A percentile compares a stretch with the other conserved stretches of the same genome.
Evolutionary conservation across 2,329 filamentous ascomycete genomes (phyloP).

Genomic region (Blastomyces gilchristii): DNA sequence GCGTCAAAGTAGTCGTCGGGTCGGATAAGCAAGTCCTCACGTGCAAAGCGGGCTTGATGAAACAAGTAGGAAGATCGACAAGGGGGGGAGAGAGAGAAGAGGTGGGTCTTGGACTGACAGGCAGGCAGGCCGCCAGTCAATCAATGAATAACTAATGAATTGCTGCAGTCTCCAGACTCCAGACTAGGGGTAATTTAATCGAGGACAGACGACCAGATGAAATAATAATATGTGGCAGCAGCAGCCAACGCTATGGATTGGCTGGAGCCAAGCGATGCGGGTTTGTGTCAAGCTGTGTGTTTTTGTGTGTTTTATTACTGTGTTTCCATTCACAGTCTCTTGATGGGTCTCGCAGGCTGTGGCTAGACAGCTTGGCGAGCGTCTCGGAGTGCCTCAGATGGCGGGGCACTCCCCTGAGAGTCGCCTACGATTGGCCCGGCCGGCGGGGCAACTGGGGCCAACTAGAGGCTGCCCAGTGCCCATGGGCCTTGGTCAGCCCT

Average conservation of each 20-base stretch:
- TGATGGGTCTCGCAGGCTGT: no score
- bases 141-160: not conserved
- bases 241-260: no score
- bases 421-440: not conserved
- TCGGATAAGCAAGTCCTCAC: conserved; percentile 8
- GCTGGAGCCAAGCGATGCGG: no score
- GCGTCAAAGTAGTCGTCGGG: not conserved
- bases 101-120: no score
- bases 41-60: conserved; percentile 9
- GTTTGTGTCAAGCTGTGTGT: no score
- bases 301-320: no score
- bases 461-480: no score
- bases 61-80: conserved; percentile 9
- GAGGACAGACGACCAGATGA: no score
- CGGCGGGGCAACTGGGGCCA: not conserved
- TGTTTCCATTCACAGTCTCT: no score
- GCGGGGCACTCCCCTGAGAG: not conserved
- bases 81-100: not conserved
- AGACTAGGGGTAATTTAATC: not conserved
- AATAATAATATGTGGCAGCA: no score
- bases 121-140: no score
- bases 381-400: not conserved
- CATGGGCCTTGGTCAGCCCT: not conserved
- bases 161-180: not conserved
- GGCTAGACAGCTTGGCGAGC: not conserved